Conservation (phyloP, 176 grass and related monocot genomes). For the Carex pumila region DNA sequence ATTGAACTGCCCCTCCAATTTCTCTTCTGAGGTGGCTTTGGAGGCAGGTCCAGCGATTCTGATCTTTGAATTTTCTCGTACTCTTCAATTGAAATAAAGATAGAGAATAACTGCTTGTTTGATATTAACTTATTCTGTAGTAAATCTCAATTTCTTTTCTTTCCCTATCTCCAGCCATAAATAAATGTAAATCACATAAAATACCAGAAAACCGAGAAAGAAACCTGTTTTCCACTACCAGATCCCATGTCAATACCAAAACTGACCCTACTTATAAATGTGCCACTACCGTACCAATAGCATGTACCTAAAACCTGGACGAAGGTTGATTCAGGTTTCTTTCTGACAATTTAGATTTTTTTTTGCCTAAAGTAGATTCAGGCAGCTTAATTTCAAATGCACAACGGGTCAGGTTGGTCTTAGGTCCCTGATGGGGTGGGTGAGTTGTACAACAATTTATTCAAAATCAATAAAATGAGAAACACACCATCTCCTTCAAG, state of each 20-base stretch:
- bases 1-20: constrained; percentile 82
- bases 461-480: neutral
- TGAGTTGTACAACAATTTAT: neutral
- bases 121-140: neutral
- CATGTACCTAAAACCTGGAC: neutral
- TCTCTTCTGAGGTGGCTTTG: constrained; percentile 64
- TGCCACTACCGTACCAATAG: neutral
- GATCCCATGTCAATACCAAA: neutral
- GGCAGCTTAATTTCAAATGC: neutral
- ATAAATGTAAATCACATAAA: neutral
- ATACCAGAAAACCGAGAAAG: neutral
- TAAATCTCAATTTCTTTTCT: neutral
- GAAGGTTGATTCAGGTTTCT: neutral
- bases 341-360: neutral
- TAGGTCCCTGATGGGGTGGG: neutral
- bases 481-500: constrained; percentile 66
- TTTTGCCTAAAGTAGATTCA: neutral
- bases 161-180: neutral
- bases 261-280: neutral
- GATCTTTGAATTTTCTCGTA: constrained; percentile 73
- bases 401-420: neutral
- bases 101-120: neutral
- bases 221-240: neutral
- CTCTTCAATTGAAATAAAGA: constrained; percentile 45
- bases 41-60: constrained; percentile 53